Evolutionary conservation across 1,284 basidiomycete species (phyloP), one percentile per base, ranked within the genome.

Genomic region (Cutaneotrichosporon sp.): DNA sequence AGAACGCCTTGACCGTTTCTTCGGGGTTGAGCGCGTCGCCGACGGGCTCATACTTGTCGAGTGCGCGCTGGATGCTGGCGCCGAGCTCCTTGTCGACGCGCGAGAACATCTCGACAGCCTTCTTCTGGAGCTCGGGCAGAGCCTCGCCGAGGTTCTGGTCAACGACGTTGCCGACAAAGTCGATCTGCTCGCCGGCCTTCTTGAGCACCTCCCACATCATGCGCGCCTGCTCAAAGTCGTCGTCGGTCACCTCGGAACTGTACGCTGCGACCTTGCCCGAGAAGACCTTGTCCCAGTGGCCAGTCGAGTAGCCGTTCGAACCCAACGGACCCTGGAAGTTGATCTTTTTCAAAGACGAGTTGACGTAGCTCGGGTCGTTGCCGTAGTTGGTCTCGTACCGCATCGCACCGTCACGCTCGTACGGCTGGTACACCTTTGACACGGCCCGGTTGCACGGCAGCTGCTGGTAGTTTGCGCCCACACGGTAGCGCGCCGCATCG

Each of bases 401-500:
- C 53, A 54, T 54, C 3, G 53, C 53, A 17, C 53, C 53, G 54
- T 83, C 81, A 41, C 88, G 77, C 26, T 60, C 48, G 62, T 66
- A 71, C 3, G 85, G 84, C 44, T 76, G 79, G 53, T 86, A 54
- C n/a, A 54, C 53, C 15, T 30, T n/a, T 4, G 30, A 21, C 2
- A 54, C 68, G 1, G 89, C 85, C 10, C 81, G 79, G 70, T 96
- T 96, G 69, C 93, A 86, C 3, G 91, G 91, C 15, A 96, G 78
- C 70, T 94, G 89, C 66, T 84, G 76, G 79, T 94, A 93, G 80
- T 96, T 96, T 54, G 74, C 60, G 20, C 67, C 66, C 51, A 72
- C 62, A 22, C 75, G 84, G 78, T 92, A 85, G 56, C 90, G 84
- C 73, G 94, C 90, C 9, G 92, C 88, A 72, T 96, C 92, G 3